A percentile compares a stretch with the other conserved stretches of the same genome.
Conservation (phyloP, 1,284 basidiomycete species). For the Tetrapyrgos nigripes region DNA sequence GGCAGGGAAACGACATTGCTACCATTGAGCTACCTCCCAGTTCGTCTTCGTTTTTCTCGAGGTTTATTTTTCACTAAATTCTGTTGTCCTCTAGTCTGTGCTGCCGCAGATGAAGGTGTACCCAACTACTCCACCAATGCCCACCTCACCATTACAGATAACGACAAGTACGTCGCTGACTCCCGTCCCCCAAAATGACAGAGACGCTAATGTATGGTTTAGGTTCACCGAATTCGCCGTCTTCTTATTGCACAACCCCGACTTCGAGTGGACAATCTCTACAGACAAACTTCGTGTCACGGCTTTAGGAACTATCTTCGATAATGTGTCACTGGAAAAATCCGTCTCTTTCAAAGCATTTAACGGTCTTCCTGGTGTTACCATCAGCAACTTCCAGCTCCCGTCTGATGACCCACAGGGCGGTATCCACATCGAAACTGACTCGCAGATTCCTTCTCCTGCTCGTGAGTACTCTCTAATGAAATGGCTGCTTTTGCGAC, state of each 20-base stretch:
- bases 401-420: constrained; percentile 70
- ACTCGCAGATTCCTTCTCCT: constrained; percentile 71
- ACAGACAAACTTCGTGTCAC: constrained; percentile 66
- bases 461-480: constrained; percentile 52
- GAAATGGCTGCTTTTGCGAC: constrained; percentile 1
- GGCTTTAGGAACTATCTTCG: constrained; percentile 75
- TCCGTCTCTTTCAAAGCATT: constrained; percentile 74
- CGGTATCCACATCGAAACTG: constrained; percentile 75
- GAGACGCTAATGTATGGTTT: neutral
- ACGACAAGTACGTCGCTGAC: constrained; percentile 44
- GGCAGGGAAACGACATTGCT: constrained; percentile 74
- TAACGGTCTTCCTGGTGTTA: constrained; percentile 71
- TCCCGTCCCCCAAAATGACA: neutral
- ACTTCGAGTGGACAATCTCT: constrained; percentile 77
- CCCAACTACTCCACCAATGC: constrained; percentile 65
- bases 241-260: constrained; percentile 68
- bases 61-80: constrained; percentile 1
- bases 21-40: constrained; percentile 65
- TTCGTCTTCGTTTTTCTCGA: constrained; percentile 28
- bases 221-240: constrained; percentile 76
- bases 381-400: constrained; percentile 73
- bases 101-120: constrained; percentile 70
- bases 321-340: constrained; percentile 70
- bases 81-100: constrained; percentile 56
- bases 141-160: constrained; percentile 61